phyloP scores from a whole-genome alignment of 2,329 filamentous ascomycete species.

The Xylaria polymorpha region DNA sequence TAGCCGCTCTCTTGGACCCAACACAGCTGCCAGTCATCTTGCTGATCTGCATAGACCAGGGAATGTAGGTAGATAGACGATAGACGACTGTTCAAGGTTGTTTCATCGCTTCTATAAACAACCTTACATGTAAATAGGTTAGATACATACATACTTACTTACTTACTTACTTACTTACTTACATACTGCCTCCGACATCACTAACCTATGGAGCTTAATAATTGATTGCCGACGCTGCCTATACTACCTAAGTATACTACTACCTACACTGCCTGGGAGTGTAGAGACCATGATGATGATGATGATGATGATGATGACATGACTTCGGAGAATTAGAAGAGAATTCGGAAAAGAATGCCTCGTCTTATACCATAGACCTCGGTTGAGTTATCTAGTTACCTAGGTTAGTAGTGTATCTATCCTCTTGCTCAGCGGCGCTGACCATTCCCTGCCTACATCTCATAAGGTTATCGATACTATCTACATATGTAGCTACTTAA shows the following conservation, averaged over 20 bases:
- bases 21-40: conserved; percentile 39
- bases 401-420: neutral
- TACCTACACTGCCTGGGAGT: neutral
- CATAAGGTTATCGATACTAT: neutral
- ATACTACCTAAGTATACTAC: too few relatives aligned
- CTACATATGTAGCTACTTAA: neutral
- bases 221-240: neutral
- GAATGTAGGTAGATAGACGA: conserved; percentile 18
- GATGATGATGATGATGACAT: conserved; percentile 8
- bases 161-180: too few relatives aligned
- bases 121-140: too few relatives aligned
- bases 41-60: conserved; percentile 30
- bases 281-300: conserved; percentile 11
- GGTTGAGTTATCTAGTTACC: neutral
- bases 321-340: conserved; percentile 15
- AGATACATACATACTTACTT: too few relatives aligned
- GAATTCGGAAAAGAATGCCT: conserved; percentile 9
- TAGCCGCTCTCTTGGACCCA: conserved; percentile 27
- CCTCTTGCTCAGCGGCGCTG: neutral
- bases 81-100: conserved; percentile 1
- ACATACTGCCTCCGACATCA: too few relatives aligned
- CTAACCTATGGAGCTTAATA: conserved; percentile 18
- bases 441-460: conserved; percentile 7
- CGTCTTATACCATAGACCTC: neutral
- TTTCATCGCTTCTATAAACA: conserved; percentile 26